phyloP scores from a whole-genome alignment of 2,329 filamentous ascomycete species.

The Amesomyces nigricolor region DNA sequence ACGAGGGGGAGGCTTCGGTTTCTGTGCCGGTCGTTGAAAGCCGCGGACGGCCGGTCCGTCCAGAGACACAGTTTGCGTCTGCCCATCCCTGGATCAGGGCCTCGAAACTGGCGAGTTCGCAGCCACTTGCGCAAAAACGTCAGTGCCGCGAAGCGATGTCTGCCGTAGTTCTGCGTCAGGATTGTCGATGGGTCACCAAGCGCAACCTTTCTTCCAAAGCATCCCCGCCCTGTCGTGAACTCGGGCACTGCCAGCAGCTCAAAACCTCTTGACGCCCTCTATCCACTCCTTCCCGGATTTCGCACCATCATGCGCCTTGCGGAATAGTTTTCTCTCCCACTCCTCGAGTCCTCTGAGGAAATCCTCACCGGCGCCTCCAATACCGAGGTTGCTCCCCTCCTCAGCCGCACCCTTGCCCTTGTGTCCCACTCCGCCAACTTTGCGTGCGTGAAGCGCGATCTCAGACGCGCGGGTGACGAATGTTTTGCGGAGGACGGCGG shows the following conservation, averaged over 20 bases:
- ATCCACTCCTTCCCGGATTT: conserved; percentile 67
- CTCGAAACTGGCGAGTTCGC: too few species aligned
- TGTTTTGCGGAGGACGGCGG: conserved; percentile 67
- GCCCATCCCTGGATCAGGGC: too few species aligned
- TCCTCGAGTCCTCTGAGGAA: conserved; percentile 87
- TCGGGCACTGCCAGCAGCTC: neutral
- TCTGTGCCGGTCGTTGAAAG: too few species aligned
- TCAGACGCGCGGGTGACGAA: conserved; percentile 78
- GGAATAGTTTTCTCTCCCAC: conserved; percentile 73
- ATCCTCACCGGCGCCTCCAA: conserved; percentile 64
- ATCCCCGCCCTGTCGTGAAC: neutral
- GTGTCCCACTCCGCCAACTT: conserved; percentile 60
- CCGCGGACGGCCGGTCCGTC: too few species aligned
- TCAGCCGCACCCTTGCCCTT: conserved; percentile 42
- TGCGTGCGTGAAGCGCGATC: conserved; percentile 83
- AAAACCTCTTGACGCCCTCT: conserved; percentile 36
- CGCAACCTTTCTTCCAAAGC: too few species aligned
- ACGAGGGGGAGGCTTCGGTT: too few species aligned
- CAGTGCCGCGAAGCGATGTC: too few species aligned
- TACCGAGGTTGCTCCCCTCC: conserved; percentile 55
- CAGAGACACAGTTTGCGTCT: too few species aligned
- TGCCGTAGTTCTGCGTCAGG: too few species aligned
- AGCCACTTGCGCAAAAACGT: too few species aligned
- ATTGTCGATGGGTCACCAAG: too few species aligned
- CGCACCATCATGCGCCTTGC: conserved; percentile 66